A percentile compares a stretch with the other conserved stretches of the same genome.
Conservation (phyloP, 1,284 basidiomycete genomes). For the Pseudomicrostroma phylloplanum region DNA sequence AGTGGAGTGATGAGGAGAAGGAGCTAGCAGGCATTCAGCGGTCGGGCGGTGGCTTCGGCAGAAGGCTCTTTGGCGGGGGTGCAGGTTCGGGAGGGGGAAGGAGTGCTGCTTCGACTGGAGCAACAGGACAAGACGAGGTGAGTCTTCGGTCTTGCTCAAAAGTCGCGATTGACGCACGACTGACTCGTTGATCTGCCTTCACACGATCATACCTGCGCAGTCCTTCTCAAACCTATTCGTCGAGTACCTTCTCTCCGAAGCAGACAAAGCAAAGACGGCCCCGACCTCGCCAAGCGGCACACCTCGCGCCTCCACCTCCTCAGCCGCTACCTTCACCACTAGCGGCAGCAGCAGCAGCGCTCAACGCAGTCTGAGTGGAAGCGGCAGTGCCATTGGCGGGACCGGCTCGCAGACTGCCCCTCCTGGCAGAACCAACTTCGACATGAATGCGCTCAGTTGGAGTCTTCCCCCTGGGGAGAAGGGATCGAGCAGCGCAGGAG, state of each 20-base stretch:
- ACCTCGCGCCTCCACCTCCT: not conserved
- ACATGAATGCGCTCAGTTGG: not conserved
- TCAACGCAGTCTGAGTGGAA: not conserved
- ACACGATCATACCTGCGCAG: conserved; percentile 5
- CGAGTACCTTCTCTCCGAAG: conserved; percentile 46
- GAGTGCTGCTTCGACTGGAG: not conserved
- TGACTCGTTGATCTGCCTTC: no score
- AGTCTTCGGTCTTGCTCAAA: not conserved
- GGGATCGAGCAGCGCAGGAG: not conserved
- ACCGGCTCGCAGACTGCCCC: not conserved
- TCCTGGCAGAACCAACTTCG: not conserved
- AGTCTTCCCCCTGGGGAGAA: no score
- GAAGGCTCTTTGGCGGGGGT: not conserved
- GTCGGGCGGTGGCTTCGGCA: not conserved
- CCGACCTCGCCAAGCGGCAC: not conserved
- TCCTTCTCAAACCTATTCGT: conserved; percentile 48
- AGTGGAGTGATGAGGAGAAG: conserved; percentile 81
- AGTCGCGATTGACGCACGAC: no score
- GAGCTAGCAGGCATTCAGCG: conserved; percentile 78
- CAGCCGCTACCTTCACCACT: no score
- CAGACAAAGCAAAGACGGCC: conserved; percentile 20
- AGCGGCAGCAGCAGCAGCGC: no score
- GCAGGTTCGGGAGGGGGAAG: conserved; percentile 7
- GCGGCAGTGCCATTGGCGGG: not conserved
- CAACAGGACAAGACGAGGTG: conserved; percentile 24